phyloP scores from a whole-genome alignment of 2,329 filamentous ascomycete species.

The Lasiodiplodia sp. region DNA sequence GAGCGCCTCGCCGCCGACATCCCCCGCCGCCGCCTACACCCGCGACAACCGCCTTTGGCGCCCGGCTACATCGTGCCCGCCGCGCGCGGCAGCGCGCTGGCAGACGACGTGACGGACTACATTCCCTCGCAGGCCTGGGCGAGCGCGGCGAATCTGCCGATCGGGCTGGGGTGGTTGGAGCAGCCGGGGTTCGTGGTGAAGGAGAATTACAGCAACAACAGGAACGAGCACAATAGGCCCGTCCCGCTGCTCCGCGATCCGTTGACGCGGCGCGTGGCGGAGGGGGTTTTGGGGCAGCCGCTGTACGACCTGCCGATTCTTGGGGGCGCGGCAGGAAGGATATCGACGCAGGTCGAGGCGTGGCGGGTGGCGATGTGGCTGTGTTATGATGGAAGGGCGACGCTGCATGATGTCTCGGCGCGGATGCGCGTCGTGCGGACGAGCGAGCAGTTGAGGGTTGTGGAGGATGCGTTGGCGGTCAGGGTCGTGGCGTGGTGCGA shows the following conservation, averaged over 20 bases:
- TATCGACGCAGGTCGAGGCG: slow-evolving; percentile 2
- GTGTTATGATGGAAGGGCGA: background rate
- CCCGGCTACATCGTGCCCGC: background rate
- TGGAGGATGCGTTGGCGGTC: background rate
- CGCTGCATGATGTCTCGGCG: background rate
- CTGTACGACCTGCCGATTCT: slow-evolving; percentile 18
- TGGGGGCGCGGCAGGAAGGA: accelerated
- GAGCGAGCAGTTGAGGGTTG: background rate
- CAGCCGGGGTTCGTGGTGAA: background rate
- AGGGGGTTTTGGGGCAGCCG: background rate
- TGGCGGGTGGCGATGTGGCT: slow-evolving; percentile 14
- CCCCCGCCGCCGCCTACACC: background rate
- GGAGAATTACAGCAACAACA: too few relatives aligned
- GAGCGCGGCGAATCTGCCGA: background rate
- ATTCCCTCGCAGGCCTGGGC: background rate
- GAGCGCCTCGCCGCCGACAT: background rate
- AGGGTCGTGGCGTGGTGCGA: background rate
- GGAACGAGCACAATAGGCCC: too few relatives aligned
- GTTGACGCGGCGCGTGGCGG: too few relatives aligned
- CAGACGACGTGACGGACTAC: background rate
- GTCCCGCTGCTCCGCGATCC: too few relatives aligned
- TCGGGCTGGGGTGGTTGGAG: background rate
- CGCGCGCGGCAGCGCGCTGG: background rate
- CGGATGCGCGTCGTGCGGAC: background rate
- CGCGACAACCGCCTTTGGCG: background rate